Percentiles rank a stretch among this genome's conserved stretches.
Evolutionary conservation across 352 stramenopile genomes (phyloP).

Genomic region (Halophytophthora polymorphica): DNA sequence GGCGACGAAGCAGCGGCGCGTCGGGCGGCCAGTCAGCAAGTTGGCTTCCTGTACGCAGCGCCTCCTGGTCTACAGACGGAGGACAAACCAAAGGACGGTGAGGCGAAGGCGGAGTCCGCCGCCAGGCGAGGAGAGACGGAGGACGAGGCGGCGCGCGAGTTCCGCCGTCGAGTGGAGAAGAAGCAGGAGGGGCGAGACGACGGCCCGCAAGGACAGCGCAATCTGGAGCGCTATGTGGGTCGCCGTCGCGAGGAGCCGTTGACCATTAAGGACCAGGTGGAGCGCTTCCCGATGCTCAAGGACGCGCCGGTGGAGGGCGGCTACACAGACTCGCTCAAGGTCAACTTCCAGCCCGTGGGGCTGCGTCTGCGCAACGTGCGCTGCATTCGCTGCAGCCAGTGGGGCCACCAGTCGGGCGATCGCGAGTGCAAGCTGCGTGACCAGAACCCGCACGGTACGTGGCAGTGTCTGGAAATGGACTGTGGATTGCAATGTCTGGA

Average conservation of each 20-base stretch:
- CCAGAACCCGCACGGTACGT: slow-evolving; percentile 65
- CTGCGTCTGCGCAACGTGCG: slow-evolving; percentile 79
- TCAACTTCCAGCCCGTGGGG: slow-evolving; percentile 88
- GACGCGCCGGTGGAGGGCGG: slow-evolving; percentile 83
- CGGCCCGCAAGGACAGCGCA: no score
- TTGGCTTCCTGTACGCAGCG: slow-evolving; percentile 74
- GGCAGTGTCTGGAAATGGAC: neutral
- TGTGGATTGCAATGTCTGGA: neutral
- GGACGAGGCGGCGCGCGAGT: slow-evolving; percentile 67
- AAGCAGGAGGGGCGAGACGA: slow-evolving; percentile 26
- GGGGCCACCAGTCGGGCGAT: slow-evolving; percentile 83
- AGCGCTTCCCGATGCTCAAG: slow-evolving; percentile 89
- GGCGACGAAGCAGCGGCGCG: slow-evolving; percentile 48
- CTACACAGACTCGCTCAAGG: slow-evolving; percentile 76
- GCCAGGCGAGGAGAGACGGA: slow-evolving; percentile 22
- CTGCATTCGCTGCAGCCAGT: slow-evolving; percentile 79
- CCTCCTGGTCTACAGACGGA: slow-evolving; percentile 62
- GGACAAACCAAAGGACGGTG: slow-evolving; percentile 25
- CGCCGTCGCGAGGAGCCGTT: slow-evolving; percentile 60
- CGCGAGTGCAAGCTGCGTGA: slow-evolving; percentile 75
- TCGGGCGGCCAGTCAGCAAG: slow-evolving; percentile 46
- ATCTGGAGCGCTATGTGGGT: slow-evolving; percentile 75
- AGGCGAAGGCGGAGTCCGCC: slow-evolving; percentile 29
- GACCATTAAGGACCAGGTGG: slow-evolving; percentile 81
- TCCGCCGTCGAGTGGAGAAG: slow-evolving; percentile 56